Conservation (phyloP, 75 land plant species). For the Sequoia sempervirens region DNA sequence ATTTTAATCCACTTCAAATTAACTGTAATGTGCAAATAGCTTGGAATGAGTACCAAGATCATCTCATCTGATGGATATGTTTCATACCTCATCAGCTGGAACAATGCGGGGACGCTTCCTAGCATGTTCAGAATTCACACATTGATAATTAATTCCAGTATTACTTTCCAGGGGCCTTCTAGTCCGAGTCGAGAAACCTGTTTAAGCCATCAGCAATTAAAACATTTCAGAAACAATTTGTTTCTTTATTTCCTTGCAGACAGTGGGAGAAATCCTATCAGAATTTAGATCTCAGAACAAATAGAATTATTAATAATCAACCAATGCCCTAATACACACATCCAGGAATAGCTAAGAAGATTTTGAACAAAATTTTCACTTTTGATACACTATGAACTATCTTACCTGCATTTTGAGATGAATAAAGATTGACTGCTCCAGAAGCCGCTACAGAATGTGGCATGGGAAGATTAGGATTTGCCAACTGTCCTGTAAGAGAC, state of each 20-base stretch:
- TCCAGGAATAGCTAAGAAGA: not conserved
- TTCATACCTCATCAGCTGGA: constrained; percentile 61
- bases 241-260: not conserved
- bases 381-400: not conserved
- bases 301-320: not conserved
- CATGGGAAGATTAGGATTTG: constrained; percentile 45
- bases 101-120: constrained; percentile 56
- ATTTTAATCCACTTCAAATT: too few species aligned
- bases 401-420: constrained; percentile 54
- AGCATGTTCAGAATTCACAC: constrained; percentile 70
- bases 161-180: constrained; percentile 42
- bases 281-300: not conserved
- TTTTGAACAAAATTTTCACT: not conserved
- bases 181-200: constrained; percentile 65
- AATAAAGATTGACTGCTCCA: constrained; percentile 46
- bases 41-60: not conserved
- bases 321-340: not conserved
- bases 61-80: not conserved
- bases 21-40: too few species aligned
- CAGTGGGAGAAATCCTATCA: not conserved
- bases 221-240: not conserved
- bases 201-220: constrained; percentile 16
- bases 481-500: constrained; percentile 73
- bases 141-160: constrained; percentile 59
- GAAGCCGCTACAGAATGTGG: constrained; percentile 53